Percentiles rank a stretch among this genome's conserved stretches.
Conservation (phyloP, 257 asterid species). For the Jaltomata sinuosa region DNA sequence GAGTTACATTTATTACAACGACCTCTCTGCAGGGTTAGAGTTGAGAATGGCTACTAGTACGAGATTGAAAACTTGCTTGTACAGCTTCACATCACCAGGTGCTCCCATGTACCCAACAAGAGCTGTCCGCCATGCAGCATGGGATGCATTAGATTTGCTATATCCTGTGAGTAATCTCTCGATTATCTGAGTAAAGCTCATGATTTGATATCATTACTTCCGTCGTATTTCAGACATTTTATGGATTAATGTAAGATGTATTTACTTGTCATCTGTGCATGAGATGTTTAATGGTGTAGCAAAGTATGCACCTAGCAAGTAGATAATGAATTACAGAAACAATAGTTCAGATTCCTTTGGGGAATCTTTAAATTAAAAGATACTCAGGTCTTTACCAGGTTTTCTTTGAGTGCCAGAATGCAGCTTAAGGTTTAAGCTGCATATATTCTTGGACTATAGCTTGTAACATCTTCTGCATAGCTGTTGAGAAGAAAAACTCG, state of each 20-base stretch:
- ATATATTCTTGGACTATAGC: not conserved
- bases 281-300: not conserved
- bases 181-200: not conserved
- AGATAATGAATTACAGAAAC: not conserved
- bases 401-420: not conserved
- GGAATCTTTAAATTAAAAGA: not conserved
- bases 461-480: not conserved
- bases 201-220: not conserved
- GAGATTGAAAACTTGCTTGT: constrained; percentile 79
- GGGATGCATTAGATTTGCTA: constrained; percentile 82
- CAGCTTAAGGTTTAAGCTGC: not conserved
- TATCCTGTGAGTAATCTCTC: constrained; percentile 65
- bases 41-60: constrained; percentile 86
- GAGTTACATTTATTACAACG: not conserved
- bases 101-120: constrained; percentile 97
- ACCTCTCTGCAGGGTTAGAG: constrained; percentile 56
- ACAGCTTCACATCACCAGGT: constrained; percentile 97
- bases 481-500: not conserved
- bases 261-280: not conserved
- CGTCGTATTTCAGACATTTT: not conserved
- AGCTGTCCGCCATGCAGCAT: constrained; percentile 97
- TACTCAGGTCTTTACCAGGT: not conserved
- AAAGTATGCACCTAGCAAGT: not conserved
- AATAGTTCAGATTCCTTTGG: not conserved
- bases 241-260: not conserved